phyloP scores from a whole-genome alignment of 2,329 filamentous ascomycete genomes.

The Venturia asperata region DNA sequence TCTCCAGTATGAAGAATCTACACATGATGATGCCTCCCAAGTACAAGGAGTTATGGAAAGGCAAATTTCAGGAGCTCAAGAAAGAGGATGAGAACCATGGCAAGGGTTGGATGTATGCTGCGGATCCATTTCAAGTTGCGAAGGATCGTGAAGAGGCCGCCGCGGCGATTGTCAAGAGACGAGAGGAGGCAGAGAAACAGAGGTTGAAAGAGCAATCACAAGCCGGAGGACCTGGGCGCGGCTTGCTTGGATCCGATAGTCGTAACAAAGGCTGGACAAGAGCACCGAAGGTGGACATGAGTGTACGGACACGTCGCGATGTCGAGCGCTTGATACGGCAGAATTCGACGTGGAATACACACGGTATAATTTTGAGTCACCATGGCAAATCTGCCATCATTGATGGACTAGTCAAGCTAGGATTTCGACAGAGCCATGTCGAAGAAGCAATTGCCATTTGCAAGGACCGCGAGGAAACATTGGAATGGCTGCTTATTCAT shows the following conservation, averaged over 20 bases:
- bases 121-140: constrained; percentile 80
- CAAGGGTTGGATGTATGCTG: constrained; percentile 84
- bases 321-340: constrained; percentile 73
- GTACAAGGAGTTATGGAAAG: constrained; percentile 85
- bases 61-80: constrained; percentile 76
- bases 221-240: constrained; percentile 29
- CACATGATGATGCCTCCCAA: constrained; percentile 90
- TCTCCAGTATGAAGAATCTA: constrained; percentile 92
- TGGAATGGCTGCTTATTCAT: constrained; percentile 95
- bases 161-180: constrained; percentile 69
- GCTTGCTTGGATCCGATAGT: constrained; percentile 35
- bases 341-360: constrained; percentile 80
- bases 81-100: constrained; percentile 69
- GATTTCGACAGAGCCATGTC: constrained; percentile 82
- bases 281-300: constrained; percentile 90
- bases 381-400: constrained; percentile 53
- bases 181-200: constrained; percentile 57
- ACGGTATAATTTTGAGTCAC: constrained; percentile 59
- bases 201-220: constrained; percentile 39
- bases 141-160: constrained; percentile 74
- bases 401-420: constrained; percentile 68
- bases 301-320: constrained; percentile 66
- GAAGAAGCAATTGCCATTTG: constrained; percentile 82
- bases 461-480: constrained; percentile 82
- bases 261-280: constrained; percentile 65